Evolutionary conservation across 106 monocot species (phyloP).

Genomic region (Dioscorea alata): DNA sequence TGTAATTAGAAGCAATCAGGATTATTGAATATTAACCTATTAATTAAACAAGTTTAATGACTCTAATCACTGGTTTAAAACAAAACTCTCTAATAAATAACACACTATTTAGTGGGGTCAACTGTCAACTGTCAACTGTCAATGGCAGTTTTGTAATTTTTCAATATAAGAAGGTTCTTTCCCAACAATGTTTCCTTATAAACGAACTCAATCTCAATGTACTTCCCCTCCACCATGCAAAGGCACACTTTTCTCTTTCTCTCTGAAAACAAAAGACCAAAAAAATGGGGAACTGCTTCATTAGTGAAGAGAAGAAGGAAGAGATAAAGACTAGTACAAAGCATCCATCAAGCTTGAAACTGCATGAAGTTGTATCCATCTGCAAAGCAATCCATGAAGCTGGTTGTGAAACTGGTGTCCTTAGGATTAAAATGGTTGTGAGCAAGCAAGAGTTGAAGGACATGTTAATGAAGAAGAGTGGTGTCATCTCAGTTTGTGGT

Average conservation of each 20-base stretch:
- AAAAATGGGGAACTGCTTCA: slow-evolving; percentile 59
- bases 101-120: not conserved
- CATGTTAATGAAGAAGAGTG: slow-evolving; percentile 21
- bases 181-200: slow-evolving; percentile 5
- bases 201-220: slow-evolving; percentile 2
- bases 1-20: too few species aligned
- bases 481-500: slow-evolving; percentile 8
- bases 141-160: not conserved
- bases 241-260: not conserved
- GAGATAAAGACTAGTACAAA: slow-evolving; percentile 13
- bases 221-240: not conserved
- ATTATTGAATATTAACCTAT: too few species aligned
- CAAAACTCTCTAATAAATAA: too few species aligned
- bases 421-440: slow-evolving; percentile 39
- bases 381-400: slow-evolving; percentile 7
- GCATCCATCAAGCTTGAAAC: slow-evolving; percentile 11
- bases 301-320: slow-evolving; percentile 16
- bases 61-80: too few species aligned
- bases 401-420: not conserved
- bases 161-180: not conserved
- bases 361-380: slow-evolving; percentile 4
- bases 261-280: not conserved
- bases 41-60: too few species aligned
- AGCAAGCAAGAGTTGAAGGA: slow-evolving; percentile 49
- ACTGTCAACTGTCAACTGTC: not conserved